Percentiles rank a stretch among this genome's conserved stretches.
phyloP scores from a whole-genome alignment of 352 stramenopile genomes.

The Phytophthora foliorum region DNA sequence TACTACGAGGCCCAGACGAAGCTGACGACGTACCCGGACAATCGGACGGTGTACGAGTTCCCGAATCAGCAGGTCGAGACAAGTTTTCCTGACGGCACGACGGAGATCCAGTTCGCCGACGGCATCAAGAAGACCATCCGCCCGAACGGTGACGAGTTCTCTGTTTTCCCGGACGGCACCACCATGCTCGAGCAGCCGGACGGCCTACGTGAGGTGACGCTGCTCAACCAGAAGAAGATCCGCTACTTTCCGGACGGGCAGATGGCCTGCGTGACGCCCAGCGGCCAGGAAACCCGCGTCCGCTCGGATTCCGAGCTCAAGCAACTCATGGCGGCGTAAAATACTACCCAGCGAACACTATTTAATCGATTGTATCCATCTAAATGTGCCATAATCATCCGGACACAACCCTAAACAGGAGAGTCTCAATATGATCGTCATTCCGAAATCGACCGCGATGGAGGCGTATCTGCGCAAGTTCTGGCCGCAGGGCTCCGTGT shows the following conservation, averaged over 20 bases:
- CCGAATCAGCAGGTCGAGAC: slow-evolving; percentile 96
- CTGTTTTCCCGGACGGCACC: slow-evolving; percentile 84
- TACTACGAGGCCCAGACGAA: slow-evolving; percentile 95
- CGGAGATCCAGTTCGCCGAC: slow-evolving; percentile 96
- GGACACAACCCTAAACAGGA: slow-evolving; percentile 11
- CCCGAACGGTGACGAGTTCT: slow-evolving; percentile 81
- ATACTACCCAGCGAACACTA: slow-evolving; percentile 23
- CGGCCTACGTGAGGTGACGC: slow-evolving; percentile 80
- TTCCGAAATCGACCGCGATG: slow-evolving; percentile 25
- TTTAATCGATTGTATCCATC: slow-evolving; percentile 30
- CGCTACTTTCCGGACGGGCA: slow-evolving; percentile 81
- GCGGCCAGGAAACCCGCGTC: slow-evolving; percentile 65
- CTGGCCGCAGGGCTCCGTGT: slow-evolving; percentile 34
- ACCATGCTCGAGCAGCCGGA: slow-evolving; percentile 82
- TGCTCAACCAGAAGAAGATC: slow-evolving; percentile 77
- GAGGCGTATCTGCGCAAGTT: slow-evolving; percentile 40
- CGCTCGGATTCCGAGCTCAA: slow-evolving; percentile 73
- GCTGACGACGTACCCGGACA: slow-evolving; percentile 95
- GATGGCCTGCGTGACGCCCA: slow-evolving; percentile 61
- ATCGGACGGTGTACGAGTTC: slow-evolving; percentile 97
- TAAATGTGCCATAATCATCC: slow-evolving; percentile 10
- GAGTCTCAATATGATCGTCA: slow-evolving; percentile 18
- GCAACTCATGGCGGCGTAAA: slow-evolving; percentile 58
- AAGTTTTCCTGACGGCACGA: slow-evolving; percentile 92
- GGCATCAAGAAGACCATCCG: slow-evolving; percentile 93